Evolutionary conservation across 2,329 filamentous ascomycete genomes (phyloP).

Genomic region (Aspergillus nomiae): DNA sequence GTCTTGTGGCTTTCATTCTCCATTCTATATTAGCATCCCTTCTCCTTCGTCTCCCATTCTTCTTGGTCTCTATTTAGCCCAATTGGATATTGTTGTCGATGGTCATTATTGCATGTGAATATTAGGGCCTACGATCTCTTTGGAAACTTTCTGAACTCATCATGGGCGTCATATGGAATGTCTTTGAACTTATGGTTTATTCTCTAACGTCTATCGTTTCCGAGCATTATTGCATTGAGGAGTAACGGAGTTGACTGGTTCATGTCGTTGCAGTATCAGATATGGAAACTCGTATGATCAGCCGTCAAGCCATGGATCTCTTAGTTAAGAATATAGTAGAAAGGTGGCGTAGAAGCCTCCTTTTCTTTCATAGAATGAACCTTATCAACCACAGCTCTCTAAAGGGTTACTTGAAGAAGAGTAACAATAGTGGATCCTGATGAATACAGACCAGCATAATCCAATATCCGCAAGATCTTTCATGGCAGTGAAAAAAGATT

Average conservation of each 20-base stretch:
- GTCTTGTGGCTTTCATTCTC: not conserved
- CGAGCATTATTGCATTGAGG: not conserved
- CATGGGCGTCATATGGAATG: not conserved
- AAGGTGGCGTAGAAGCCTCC: not conserved
- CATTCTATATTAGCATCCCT: not conserved
- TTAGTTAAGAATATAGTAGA: not conserved
- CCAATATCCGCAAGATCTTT: not conserved
- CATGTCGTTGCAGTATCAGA: not conserved
- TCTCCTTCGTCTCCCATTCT: not conserved
- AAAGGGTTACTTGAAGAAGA: not conserved
- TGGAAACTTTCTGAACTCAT: not conserved
- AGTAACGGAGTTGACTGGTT: not conserved
- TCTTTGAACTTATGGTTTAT: not conserved
- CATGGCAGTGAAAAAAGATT: not conserved
- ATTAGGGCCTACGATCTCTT: not conserved
- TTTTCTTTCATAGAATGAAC: not conserved
- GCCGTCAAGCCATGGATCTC: not conserved
- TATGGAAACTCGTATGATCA: not conserved
- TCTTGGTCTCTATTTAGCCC: not conserved
- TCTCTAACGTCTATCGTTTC: not conserved
- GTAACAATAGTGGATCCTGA: not conserved
- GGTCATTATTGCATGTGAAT: not conserved
- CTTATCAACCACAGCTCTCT: not conserved
- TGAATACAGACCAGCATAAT: not conserved
- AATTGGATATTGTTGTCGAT: not conserved